A percentile compares a stretch with the other conserved stretches of the same genome.
Evolutionary conservation across 352 stramenopile genomes (phyloP).

Genomic region (Pythium chondricola): DNA sequence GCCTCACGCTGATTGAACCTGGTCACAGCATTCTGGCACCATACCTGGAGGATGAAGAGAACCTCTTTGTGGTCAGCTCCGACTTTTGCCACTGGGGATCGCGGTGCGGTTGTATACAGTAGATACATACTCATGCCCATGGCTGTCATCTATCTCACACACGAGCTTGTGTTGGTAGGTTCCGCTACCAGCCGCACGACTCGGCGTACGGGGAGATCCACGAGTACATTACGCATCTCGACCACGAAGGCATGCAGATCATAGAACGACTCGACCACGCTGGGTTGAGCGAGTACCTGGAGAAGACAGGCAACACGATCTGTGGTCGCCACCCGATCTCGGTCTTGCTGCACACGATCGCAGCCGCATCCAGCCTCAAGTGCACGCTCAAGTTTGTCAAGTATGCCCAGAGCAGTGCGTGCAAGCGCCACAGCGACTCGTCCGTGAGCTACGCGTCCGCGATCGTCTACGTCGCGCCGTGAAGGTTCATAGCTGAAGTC

Average conservation of each 20-base stretch:
- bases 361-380: constrained; percentile 44
- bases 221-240: constrained; percentile 94
- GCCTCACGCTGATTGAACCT: neutral
- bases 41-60: constrained; percentile 88
- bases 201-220: constrained; percentile 86
- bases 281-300: constrained; percentile 93
- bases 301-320: constrained; percentile 95
- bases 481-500: neutral
- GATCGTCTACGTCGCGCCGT: constrained; percentile 71
- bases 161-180: constrained; percentile 28
- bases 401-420: constrained; percentile 90
- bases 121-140: neutral
- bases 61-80: constrained; percentile 95
- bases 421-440: constrained; percentile 79
- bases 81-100: constrained; percentile 98
- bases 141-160: neutral
- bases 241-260: constrained; percentile 87
- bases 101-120: constrained; percentile 26
- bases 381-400: constrained; percentile 89
- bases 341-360: constrained; percentile 60
- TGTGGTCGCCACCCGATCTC: constrained; percentile 95
- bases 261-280: constrained; percentile 89
- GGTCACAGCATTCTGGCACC: constrained; percentile 77
- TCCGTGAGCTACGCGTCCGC: constrained; percentile 95
- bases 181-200: constrained; percentile 88